These are phyloP conservation scores for Schizochytrium sp. DNA, from an alignment of 108 stramenopile genomes.

Conservation along the genomic window DNA sequence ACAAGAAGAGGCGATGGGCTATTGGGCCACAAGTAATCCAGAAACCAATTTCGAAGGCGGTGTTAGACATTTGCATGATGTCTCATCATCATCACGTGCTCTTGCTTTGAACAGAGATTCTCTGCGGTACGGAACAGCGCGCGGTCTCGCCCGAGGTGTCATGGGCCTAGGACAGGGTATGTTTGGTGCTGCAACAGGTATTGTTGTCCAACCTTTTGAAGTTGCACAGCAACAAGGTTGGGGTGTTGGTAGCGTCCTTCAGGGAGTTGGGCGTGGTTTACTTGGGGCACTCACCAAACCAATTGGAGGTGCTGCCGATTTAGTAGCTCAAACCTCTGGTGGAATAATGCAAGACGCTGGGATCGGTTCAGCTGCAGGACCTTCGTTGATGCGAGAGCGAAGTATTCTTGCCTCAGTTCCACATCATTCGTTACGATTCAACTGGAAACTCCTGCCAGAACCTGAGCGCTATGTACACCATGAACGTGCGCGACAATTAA, in stretches of 20 bases:
- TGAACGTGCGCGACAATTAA: background rate
- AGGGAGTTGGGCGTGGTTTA: conserved; percentile 29
- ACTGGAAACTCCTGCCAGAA: conserved; percentile 35
- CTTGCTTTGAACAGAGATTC: background rate
- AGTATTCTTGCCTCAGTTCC: background rate
- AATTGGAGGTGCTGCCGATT: conserved; percentile 39
- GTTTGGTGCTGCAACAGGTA: conserved; percentile 50
- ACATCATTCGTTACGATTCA: conserved; percentile 10
- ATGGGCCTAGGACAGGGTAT: conserved; percentile 53
- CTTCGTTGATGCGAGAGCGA: conserved; percentile 39
- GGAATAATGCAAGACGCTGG: conserved; percentile 53
- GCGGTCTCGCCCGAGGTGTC: conserved; percentile 22
- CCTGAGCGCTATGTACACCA: conserved; percentile 18
- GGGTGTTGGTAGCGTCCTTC: conserved; percentile 46
- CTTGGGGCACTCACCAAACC: conserved; percentile 42
- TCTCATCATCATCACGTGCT: background rate
- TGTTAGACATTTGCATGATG: background rate
- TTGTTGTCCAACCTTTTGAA: conserved; percentile 33
- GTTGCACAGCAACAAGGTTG: conserved; percentile 24
- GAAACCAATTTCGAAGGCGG: background rate
- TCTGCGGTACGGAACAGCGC: background rate
- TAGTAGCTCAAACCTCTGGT: conserved; percentile 60
- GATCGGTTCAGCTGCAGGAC: conserved; percentile 33
- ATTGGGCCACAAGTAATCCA: background rate
- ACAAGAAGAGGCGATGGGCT: background rate